Evolutionary conservation across 2,329 filamentous ascomycete genomes (phyloP).

Genomic region (Aspergillus sp.): DNA sequence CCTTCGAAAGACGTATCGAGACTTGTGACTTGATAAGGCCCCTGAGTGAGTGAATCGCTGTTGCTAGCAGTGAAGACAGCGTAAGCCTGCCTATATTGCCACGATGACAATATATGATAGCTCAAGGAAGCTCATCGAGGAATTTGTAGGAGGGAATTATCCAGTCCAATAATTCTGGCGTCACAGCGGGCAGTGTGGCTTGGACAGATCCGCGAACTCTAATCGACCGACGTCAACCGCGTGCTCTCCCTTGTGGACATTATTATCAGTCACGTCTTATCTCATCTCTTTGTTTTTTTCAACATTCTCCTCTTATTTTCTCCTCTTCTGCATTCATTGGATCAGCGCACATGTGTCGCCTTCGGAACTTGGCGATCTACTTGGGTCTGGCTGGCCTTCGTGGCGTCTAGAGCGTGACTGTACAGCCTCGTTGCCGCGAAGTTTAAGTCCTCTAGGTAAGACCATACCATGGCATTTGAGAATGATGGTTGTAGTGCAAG

Average conservation of each 20-base stretch:
- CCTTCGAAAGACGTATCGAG: not conserved
- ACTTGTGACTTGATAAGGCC: not conserved
- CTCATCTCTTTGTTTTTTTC: not conserved
- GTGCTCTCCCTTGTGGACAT: not conserved
- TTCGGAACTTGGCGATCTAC: not conserved
- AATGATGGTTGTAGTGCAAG: not conserved
- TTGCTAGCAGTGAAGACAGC: slow-evolving; percentile 9
- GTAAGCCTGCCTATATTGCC: not conserved
- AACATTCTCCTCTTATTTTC: not conserved
- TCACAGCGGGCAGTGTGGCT: not conserved
- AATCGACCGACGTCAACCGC: not conserved
- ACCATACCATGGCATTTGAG: not conserved
- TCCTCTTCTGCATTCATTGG: not conserved
- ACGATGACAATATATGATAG: not conserved
- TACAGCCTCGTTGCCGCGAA: not conserved
- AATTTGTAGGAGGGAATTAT: not conserved
- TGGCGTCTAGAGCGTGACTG: not conserved
- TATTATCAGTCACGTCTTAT: not conserved
- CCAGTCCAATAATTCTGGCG: not conserved
- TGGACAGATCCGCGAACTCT: not conserved
- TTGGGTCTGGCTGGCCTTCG: not conserved
- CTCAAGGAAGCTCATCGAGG: not conserved
- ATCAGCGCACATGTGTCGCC: not conserved
- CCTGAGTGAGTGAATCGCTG: slow-evolving; percentile 11
- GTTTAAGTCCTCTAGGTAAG: not conserved